Percentiles rank a stretch among this genome's conserved stretches.
These are phyloP conservation scores for Aureobasidium sp. DNA, from an alignment of 2,329 filamentous ascomycete genomes.

Conservation along the genomic window DNA sequence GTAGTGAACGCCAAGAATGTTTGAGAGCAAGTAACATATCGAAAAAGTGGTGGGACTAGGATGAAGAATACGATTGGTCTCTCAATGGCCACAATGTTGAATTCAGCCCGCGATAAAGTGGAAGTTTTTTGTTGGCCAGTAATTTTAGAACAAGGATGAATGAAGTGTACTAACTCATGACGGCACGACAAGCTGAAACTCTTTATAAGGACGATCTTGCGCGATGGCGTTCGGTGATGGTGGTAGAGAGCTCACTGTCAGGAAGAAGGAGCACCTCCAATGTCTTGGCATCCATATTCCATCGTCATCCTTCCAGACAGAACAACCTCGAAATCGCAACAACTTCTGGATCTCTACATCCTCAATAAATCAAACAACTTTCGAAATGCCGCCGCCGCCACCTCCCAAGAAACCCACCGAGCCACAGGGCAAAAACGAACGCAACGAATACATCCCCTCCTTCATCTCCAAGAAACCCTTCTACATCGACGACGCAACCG, in stretches of 20 bases:
- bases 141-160: neutral
- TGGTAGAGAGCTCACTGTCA: neutral
- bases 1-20: neutral
- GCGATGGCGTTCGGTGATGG: neutral
- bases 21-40: neutral
- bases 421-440: conserved; percentile 56
- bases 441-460: conserved; percentile 94
- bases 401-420: conserved; percentile 75
- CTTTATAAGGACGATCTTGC: neutral
- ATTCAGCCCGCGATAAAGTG: neutral
- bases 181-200: neutral
- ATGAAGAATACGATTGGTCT: neutral
- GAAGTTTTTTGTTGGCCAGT: neutral
- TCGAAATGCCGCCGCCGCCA: conserved; percentile 19
- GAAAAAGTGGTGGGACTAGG: neutral
- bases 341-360: neutral
- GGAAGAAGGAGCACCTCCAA: neutral
- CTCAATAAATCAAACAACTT: neutral
- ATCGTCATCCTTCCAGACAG: neutral
- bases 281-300: neutral
- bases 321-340: neutral
- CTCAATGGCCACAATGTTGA: neutral
- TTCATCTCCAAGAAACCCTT: conserved; percentile 99
- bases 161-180: neutral
- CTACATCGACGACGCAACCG: conserved; percentile 73